Base-by-base conservation (phyloP, 2,329 filamentous ascomycete genomes). In the Fusarium nurragi region DNA sequence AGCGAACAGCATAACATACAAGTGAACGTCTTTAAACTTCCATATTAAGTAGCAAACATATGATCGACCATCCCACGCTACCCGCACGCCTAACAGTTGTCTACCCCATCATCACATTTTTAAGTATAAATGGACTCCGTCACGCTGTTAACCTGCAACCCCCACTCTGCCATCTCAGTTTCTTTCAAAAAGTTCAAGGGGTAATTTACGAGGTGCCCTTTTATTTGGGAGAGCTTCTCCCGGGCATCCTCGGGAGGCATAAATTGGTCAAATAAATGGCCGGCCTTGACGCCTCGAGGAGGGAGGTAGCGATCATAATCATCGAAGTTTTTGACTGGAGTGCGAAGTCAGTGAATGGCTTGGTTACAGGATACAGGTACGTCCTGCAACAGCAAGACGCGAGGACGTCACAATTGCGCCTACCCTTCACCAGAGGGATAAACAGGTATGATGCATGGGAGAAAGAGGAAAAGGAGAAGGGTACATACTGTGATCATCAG, bases 171-270 rank as follows among this genome's bases (percentile, higher is more conserved):
- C 93, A 98, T 96, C 70, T 92, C 85, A 0, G 89, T 93, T 65
- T 97, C 88, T 71, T 86, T 84, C 73, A 98, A 77, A 75, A 97
- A 98, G 41, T 93, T 87, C 71, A 98, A 77, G n/a, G 93, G 93
- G 89, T 97, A 94, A 92, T 92, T 96, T 8, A 98, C 94, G 37
- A 98, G 77, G 80, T 98, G 94, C 0, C 94, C 94, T 78, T 88
- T 89, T 68, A 98, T 87, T 73, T 90, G 84, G 70, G 93, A 88
- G 46, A 98, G 80, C 76, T 94, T 93, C 66, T 84, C 76, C 16
- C 91, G 85, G 8, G 95, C 88, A 53, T 96, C 89, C 22, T 88
- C 82, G 0, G 88, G 85, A 0, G 91, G 90, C 75, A 90, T 84
- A 77, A 90, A 92, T 57, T 86, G 86, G 75, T 96, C 93, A 71